Evolutionary conservation across 768 basidiomycete species (phyloP).

Genomic region (Boletus pseudo-olivaceus): DNA sequence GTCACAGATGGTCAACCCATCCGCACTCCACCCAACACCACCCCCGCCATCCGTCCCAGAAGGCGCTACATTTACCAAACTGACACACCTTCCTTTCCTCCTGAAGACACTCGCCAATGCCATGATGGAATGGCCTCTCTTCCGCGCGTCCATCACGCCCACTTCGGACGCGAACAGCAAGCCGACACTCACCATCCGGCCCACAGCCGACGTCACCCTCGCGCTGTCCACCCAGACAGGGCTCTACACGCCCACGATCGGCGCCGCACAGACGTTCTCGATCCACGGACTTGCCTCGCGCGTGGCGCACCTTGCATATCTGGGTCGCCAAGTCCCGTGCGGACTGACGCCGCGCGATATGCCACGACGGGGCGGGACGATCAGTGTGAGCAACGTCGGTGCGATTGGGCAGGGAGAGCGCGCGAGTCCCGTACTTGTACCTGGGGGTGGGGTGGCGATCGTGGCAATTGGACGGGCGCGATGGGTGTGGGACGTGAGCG

Average conservation of each 20-base stretch:
- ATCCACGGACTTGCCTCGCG: constrained; percentile 60
- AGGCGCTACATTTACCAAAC: constrained; percentile 53
- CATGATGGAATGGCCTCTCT: constrained; percentile 82
- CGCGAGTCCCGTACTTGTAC: constrained; percentile 73
- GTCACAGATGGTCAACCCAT: constrained; percentile 35
- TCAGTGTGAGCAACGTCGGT: constrained; percentile 81
- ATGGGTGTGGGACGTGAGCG: constrained; percentile 71
- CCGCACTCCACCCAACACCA: constrained; percentile 39
- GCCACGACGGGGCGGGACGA: constrained; percentile 71
- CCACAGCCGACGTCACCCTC: constrained; percentile 68
- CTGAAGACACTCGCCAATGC: constrained; percentile 77
- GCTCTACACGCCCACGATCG: constrained; percentile 76
- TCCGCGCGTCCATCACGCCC: constrained; percentile 70
- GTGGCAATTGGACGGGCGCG: constrained; percentile 76
- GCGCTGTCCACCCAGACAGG: constrained; percentile 81
- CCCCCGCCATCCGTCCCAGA: constrained; percentile 43
- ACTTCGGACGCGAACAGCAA: constrained; percentile 34
- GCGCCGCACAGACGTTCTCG: constrained; percentile 48
- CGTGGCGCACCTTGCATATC: constrained; percentile 56
- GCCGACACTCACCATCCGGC: constrained; percentile 70
- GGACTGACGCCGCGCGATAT: constrained; percentile 65
- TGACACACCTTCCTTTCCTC: constrained; percentile 82
- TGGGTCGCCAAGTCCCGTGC: constrained; percentile 65
- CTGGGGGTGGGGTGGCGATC: constrained; percentile 82
- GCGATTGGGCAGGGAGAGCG: constrained; percentile 69